Base-by-base conservation (phyloP, 805 yeast genomes). In the Metschnikowia arizonensis region DNA sequence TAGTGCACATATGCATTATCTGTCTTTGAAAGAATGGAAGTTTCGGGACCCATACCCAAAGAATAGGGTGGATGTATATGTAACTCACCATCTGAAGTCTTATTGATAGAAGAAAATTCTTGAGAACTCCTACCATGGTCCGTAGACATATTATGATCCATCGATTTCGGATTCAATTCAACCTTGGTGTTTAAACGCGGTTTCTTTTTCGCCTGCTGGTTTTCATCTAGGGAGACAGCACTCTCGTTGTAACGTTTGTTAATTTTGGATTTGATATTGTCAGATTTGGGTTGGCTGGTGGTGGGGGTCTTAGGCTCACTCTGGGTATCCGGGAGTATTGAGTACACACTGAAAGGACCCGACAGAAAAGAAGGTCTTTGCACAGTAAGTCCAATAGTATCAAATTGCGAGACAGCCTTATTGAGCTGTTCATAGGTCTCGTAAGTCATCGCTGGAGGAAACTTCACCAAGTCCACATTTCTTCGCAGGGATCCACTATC, bases 401-500 rank as follows among this genome's bases (percentile, higher is more conserved):
- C 73, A 15, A 72, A 46, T 21, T 48, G 49, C 3, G 68, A 69
- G n/a, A 77, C 50, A 14, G 58, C 66, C 0, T 52, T 50, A 47
- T 68, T 73, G 46, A 78, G 55, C 43, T 70, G 70, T 5, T 59
- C 61, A 49, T 66, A 68, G 11, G 72, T 71, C 8, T 60, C 52
- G 50, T 73, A 77, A 5, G 44, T 46, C 63, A 64, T 57, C 3
- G 40, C 42, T 7, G 49, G 45, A 0, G 78, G 72, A 49, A 71
- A 77, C 39, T 52, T 53, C 53, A 72, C 74, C 30, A 75, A 63
- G 4, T 69, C 76, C 15, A 78, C 63, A 29, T 64, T 68, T 24
- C 81, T 60, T 49, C 82, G 61, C 61, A 69, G 76, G 46, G 66
- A 67, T 7, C 52, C 49, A 40, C 57, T 57, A n/a, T 61, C 65